Evolutionary conservation across 2,329 filamentous ascomycete species (phyloP).

Genomic region (Trichoderma brevicompactum): DNA sequence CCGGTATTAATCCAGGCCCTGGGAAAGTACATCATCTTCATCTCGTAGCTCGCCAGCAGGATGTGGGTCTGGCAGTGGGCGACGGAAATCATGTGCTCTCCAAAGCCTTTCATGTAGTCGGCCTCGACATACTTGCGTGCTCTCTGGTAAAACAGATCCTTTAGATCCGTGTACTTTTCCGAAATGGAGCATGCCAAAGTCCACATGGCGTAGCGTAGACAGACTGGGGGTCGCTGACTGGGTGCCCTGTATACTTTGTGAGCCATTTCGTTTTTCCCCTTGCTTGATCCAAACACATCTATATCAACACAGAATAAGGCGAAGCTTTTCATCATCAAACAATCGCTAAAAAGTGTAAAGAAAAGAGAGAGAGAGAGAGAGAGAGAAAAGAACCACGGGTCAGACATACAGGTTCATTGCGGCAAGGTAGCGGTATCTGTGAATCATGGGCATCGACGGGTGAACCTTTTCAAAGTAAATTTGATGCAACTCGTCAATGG

Average conservation of each 20-base stretch:
- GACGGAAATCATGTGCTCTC: slow-evolving; percentile 84
- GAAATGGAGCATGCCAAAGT: slow-evolving; percentile 83
- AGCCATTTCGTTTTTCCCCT: not conserved
- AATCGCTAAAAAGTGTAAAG: not conserved
- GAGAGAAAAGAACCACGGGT: not conserved
- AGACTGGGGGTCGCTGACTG: slow-evolving; percentile 81
- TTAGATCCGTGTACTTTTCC: slow-evolving; percentile 78
- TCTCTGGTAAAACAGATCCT: slow-evolving; percentile 87
- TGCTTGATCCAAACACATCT: not conserved
- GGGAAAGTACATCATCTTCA: slow-evolving; percentile 97
- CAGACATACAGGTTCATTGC: slow-evolving; percentile 75
- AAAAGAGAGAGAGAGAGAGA: not conserved
- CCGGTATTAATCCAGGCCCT: slow-evolving; percentile 93
- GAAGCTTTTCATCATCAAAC: not conserved
- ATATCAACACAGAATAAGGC: not conserved
- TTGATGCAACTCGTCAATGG: slow-evolving; percentile 83
- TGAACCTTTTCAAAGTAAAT: slow-evolving; percentile 93
- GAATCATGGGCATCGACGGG: slow-evolving; percentile 83
- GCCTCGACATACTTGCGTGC: slow-evolving; percentile 87
- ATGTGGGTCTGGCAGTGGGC: slow-evolving; percentile 85
- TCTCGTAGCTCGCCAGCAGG: slow-evolving; percentile 82
- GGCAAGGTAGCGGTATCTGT: slow-evolving; percentile 83
- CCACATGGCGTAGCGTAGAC: slow-evolving; percentile 94
- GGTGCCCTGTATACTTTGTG: slow-evolving; percentile 60
- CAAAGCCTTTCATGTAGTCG: slow-evolving; percentile 90